phyloP scores from a whole-genome alignment of 257 asterid genomes.

The Primulina tabacum region DNA sequence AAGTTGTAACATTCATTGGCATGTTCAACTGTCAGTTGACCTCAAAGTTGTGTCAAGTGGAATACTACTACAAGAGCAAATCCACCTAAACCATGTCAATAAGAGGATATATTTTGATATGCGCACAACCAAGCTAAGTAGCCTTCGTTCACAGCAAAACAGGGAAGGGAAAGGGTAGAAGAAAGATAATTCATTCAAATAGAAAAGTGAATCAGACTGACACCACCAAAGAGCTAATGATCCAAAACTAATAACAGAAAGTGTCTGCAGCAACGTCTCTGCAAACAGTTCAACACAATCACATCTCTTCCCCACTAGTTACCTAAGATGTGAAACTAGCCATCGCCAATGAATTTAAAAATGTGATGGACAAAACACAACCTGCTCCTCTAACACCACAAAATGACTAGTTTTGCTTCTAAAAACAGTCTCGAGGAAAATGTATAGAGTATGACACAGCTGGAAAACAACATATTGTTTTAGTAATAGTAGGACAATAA shows the following conservation, averaged over 20 bases:
- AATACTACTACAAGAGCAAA: not conserved
- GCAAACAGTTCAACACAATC: not conserved
- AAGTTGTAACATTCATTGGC: constrained; percentile 1
- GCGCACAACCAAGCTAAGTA: not conserved
- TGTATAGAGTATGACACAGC: constrained; percentile 7
- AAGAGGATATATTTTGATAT: constrained; percentile 1
- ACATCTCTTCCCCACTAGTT: not conserved
- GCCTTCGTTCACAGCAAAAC: not conserved
- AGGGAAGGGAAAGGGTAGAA: not conserved
- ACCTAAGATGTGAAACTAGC: constrained; percentile 7
- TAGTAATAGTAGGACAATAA: constrained; percentile 27
- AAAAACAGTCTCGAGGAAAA: constrained; percentile 8
- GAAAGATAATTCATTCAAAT: not conserved
- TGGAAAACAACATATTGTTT: constrained; percentile 5
- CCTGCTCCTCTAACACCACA: not conserved
- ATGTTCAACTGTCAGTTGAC: not conserved
- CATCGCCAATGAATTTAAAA: not conserved
- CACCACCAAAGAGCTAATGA: not conserved
- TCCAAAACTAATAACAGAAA: not conserved
- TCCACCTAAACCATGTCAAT: not conserved
- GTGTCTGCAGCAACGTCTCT: not conserved
- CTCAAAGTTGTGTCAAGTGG: not conserved
- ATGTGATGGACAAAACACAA: not conserved
- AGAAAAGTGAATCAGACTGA: not conserved
- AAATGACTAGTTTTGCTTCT: not conserved